A percentile compares a stretch with the other conserved stretches of the same genome.
These are phyloP conservation scores for Escovopsis sp. DNA, from an alignment of 2,329 filamentous ascomycete genomes.

Conservation along the genomic window DNA sequence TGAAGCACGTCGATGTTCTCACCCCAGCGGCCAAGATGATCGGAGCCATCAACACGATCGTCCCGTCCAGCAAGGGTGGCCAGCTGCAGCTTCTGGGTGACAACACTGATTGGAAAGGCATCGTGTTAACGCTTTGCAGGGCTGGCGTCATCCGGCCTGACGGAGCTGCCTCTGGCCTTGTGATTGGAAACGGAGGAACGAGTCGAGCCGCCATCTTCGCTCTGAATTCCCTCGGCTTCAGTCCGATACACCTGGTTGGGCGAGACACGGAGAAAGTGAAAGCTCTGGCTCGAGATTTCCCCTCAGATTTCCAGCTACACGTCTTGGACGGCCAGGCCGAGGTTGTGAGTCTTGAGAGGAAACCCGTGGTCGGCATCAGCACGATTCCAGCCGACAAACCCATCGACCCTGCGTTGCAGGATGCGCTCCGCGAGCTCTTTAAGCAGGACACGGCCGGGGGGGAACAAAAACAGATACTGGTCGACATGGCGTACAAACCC, in stretches of 20 bases:
- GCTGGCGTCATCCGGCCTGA: conserved; percentile 40
- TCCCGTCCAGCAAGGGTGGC: conserved; percentile 37
- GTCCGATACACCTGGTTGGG: conserved; percentile 75
- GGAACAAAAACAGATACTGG: conserved; percentile 42
- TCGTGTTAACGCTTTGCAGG: conserved; percentile 62
- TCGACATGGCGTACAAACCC: conserved; percentile 97
- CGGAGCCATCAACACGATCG: conserved; percentile 88
- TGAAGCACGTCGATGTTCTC: conserved; percentile 64
- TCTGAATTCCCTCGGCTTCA: conserved; percentile 67
- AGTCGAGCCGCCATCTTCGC: conserved; percentile 84
- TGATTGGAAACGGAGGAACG: conserved; percentile 85
- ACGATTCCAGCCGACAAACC: conserved; percentile 83
- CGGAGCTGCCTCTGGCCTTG: conserved; percentile 43
- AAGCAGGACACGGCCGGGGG: conserved; percentile 11
- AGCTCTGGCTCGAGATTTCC: conserved; percentile 57
- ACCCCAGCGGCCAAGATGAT: conserved; percentile 67
- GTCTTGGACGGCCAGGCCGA: conserved; percentile 38
- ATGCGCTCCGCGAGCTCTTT: conserved; percentile 44
- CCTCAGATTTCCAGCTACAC: conserved; percentile 53
- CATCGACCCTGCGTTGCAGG: conserved; percentile 56
- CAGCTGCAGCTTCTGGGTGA: conserved; percentile 55
- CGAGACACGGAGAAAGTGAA: conserved; percentile 56
- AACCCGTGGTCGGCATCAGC: conserved; percentile 56
- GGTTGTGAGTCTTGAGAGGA: conserved; percentile 35
- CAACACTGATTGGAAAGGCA: conserved; percentile 94